Evolutionary conservation across 257 asterid species (phyloP).

Genomic region (Asclepias syriaca): DNA sequence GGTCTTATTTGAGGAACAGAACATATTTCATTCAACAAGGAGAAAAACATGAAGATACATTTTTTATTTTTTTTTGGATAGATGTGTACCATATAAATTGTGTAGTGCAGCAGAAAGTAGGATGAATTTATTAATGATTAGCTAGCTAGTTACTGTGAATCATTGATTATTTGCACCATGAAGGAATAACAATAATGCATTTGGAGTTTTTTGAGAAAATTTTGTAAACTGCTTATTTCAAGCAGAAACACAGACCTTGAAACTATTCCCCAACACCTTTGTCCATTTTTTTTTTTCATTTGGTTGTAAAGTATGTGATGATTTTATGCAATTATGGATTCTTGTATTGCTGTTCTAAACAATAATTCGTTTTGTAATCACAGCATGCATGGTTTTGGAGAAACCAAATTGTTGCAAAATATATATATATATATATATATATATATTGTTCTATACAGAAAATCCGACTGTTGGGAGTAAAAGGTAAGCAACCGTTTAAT

Average conservation of each 20-base stretch:
- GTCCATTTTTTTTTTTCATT: background rate
- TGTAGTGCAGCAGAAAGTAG: slow-evolving; percentile 29
- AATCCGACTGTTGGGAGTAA: no score
- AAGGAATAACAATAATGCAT: slow-evolving; percentile 18
- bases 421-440: no score
- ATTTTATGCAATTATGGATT: background rate
- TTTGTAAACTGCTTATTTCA: slow-evolving; percentile 17
- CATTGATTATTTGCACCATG: slow-evolving; percentile 27
- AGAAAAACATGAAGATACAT: slow-evolving; percentile 14
- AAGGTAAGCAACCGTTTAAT: no score
- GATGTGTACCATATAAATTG: slow-evolving; percentile 26
- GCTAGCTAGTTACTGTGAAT: slow-evolving; percentile 21
- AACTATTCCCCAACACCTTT: no score
- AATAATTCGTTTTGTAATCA: background rate
- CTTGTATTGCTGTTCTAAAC: slow-evolving; percentile 15
- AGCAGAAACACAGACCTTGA: slow-evolving; percentile 12
- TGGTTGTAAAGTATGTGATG: slow-evolving; percentile 19
- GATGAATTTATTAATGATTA: slow-evolving; percentile 31
- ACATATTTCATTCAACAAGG: slow-evolving; percentile 1
- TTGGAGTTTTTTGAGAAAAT: slow-evolving; percentile 8
- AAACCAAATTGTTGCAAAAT: no score
- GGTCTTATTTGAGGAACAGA: slow-evolving; percentile 28
- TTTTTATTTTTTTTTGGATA: slow-evolving; percentile 8
- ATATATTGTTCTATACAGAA: no score
- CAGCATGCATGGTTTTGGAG: background rate